Conservation (phyloP, 768 basidiomycete species). For the Auricularia sp. region DNA sequence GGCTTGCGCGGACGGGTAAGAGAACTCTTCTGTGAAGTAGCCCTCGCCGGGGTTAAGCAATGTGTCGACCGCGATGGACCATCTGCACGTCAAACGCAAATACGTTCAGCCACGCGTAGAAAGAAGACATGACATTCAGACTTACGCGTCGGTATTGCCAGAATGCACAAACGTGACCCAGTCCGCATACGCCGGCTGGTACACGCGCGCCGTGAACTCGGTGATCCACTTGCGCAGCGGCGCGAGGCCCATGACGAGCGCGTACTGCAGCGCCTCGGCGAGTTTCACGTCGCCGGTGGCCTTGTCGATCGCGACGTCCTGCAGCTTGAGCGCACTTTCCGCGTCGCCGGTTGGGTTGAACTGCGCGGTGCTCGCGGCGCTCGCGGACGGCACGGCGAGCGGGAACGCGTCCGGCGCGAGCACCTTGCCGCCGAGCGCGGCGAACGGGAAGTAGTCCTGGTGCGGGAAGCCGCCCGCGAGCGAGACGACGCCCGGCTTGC, state of each 20-base stretch:
- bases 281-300: conserved; percentile 51
- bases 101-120: neutral
- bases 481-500: conserved; percentile 41
- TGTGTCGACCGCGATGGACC: conserved; percentile 47
- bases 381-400: conserved; percentile 16
- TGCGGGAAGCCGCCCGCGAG: conserved; percentile 65
- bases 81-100: conserved; percentile 17
- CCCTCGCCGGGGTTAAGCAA: conserved; percentile 58
- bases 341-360: conserved; percentile 19
- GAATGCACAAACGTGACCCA: conserved; percentile 46
- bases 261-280: conserved; percentile 60
- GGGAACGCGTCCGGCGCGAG: conserved; percentile 43
- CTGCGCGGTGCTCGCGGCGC: conserved; percentile 34
- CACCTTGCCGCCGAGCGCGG: conserved; percentile 44
- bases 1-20: conserved; percentile 53
- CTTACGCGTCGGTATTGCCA: conserved; percentile 63
- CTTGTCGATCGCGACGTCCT: conserved; percentile 39
- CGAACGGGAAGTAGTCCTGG: conserved; percentile 62
- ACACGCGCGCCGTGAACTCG: conserved; percentile 43
- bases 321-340: neutral
- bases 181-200: conserved; percentile 47
- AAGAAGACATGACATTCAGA: neutral
- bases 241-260: conserved; percentile 41
- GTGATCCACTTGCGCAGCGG: conserved; percentile 45
- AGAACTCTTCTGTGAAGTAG: conserved; percentile 57